Conservation (phyloP, 2,329 filamentous ascomycete species). For the Immersiporthe knoxdaviesiana region DNA sequence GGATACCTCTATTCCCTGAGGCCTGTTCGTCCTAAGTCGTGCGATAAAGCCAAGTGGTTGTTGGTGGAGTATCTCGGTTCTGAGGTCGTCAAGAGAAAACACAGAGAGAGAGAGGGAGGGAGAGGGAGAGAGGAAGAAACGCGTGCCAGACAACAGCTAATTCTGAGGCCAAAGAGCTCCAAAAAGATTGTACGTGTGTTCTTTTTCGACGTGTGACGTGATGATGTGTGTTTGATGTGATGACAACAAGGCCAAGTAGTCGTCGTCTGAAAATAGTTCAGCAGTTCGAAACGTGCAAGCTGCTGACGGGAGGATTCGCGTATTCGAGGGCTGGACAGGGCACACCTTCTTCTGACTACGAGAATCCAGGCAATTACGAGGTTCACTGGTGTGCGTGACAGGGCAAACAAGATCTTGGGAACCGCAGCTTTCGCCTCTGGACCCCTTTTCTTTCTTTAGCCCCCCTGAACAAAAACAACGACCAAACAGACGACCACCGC, state of each 20-base stretch:
- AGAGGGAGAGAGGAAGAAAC: background rate
- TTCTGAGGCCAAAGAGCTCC: background rate
- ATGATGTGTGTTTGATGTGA: background rate
- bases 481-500: background rate
- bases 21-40: slow-evolving; percentile 1
- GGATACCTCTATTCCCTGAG: slow-evolving; percentile 1
- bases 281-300: slow-evolving; percentile 1
- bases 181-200: too few species aligned
- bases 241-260: background rate
- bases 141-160: background rate
- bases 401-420: too few species aligned
- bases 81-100: too few species aligned
- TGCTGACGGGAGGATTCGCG: slow-evolving; percentile 11
- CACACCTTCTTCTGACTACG: too few species aligned
- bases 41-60: slow-evolving; percentile 4
- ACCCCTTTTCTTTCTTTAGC: background rate
- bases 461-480: background rate
- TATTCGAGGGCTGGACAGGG: background rate
- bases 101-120: background rate
- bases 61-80: slow-evolving; percentile 9
- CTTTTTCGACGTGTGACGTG: background rate
- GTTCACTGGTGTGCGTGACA: too few species aligned
- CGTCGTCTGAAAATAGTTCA: slow-evolving; percentile 13
- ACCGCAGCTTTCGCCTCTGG: background rate
- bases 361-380: background rate